phyloP scores from a whole-genome alignment of 129 eudicot species.

The Rutidosis leptorrhynchoides region DNA sequence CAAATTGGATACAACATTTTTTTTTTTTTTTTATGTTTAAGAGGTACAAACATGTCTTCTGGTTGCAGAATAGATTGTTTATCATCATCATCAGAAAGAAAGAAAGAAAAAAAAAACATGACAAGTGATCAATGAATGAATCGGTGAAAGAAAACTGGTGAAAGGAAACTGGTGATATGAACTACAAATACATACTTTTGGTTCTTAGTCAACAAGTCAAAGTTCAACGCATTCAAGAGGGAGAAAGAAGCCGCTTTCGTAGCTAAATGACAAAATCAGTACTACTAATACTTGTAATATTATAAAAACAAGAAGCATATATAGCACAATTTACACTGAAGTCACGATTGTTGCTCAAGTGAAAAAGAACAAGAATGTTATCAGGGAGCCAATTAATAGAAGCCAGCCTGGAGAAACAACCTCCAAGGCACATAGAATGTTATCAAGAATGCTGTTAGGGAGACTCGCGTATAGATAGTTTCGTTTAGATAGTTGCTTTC shows the following conservation, averaged over 20 bases:
- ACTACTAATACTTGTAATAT: conserved; percentile 25
- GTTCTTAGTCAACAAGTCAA: conserved; percentile 25
- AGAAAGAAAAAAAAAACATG: not conserved
- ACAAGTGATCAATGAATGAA: conserved; percentile 8
- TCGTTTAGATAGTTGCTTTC: no score
- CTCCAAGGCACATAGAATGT: conserved; percentile 20
- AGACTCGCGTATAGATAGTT: no score
- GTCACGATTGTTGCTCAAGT: conserved; percentile 21
- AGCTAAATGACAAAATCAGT: conserved; percentile 35
- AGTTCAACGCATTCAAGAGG: conserved; percentile 18
- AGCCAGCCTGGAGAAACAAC: conserved; percentile 15
- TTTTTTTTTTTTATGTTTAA: no score
- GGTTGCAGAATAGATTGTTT: no score
- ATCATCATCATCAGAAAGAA: no score
- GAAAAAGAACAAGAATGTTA: conserved; percentile 25
- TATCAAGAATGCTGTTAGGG: no score
- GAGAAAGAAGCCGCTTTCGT: conserved; percentile 2
- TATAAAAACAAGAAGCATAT: conserved; percentile 16
- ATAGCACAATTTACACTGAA: conserved; percentile 29
- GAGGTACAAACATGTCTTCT: no score
- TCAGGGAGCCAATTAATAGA: conserved; percentile 8
- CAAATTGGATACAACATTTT: no score
- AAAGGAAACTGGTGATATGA: conserved; percentile 18
- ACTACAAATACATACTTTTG: conserved; percentile 26
- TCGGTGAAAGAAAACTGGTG: conserved; percentile 14